Evolutionary conservation across 306 rosid species (phyloP).

Genomic region (Corylus avellana): DNA sequence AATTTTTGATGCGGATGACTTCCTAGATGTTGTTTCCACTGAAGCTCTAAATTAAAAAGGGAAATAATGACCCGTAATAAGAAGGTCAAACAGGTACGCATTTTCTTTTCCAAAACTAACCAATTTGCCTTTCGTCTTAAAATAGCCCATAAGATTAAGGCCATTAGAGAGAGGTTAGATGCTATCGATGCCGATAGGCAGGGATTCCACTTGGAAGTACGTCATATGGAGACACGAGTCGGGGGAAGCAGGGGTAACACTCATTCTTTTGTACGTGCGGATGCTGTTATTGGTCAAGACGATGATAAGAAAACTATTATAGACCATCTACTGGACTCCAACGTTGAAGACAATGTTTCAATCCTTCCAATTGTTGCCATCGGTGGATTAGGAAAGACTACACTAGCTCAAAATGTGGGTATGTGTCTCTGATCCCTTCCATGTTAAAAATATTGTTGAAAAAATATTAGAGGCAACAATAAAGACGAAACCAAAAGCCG

Average conservation of each 20-base stretch:
- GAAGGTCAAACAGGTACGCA: neutral
- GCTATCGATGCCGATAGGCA: neutral
- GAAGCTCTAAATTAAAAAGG: neutral
- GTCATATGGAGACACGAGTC: no score
- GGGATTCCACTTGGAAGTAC: neutral
- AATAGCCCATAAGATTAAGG: neutral
- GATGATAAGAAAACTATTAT: neutral
- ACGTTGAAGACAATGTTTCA: neutral
- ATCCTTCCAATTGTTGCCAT: constrained; percentile 19
- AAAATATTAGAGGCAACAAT: neutral
- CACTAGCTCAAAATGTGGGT: constrained; percentile 15
- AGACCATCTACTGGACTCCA: neutral
- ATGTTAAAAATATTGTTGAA: no score
- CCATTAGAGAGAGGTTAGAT: neutral
- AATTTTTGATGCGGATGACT: neutral
- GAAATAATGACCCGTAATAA: neutral
- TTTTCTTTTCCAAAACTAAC: no score
- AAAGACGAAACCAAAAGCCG: neutral
- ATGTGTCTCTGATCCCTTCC: no score
- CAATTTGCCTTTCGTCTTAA: neutral
- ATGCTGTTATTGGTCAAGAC: constrained; percentile 11
- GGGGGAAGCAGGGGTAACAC: neutral
- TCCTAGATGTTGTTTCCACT: neutral
- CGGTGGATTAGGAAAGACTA: constrained; percentile 26
- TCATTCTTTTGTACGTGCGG: neutral